Evolutionary conservation across 1,139 yeast species (phyloP).

Genomic region (Candida buenavistaensis): DNA sequence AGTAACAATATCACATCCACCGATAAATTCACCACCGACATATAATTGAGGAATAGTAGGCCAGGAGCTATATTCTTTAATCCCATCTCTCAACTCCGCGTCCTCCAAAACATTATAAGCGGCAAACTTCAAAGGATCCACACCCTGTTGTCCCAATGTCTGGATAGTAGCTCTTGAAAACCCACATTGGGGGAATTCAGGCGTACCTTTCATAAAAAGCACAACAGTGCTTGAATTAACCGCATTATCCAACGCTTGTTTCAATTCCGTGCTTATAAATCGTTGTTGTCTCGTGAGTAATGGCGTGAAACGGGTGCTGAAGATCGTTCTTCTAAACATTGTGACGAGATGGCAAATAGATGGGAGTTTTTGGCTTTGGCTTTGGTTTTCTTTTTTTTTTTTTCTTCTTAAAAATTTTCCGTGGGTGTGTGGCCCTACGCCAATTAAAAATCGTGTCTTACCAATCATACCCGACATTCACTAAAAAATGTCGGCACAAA

Average conservation of each 20-base stretch:
- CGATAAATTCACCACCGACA: conserved; percentile 80
- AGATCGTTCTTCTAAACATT: conserved; percentile 28
- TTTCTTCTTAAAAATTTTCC: no score
- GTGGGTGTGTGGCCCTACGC: no score
- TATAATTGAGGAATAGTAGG: conserved; percentile 84
- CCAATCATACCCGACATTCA: no score
- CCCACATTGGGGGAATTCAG: conserved; percentile 98
- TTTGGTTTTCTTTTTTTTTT: no score
- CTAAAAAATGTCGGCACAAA: no score
- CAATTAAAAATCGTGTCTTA: no score
- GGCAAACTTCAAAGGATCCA: conserved; percentile 93
- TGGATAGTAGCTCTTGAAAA: conserved; percentile 94
- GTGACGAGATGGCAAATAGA: background rate
- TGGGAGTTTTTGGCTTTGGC: background rate
- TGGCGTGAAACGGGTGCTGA: conserved; percentile 11
- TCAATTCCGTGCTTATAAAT: conserved; percentile 74
- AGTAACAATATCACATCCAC: conserved; percentile 95
- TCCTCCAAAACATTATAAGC: conserved; percentile 97
- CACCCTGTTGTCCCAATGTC: conserved; percentile 93
- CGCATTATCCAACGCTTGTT: conserved; percentile 80
- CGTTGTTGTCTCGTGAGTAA: conserved; percentile 28
- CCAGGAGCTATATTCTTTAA: conserved; percentile 95
- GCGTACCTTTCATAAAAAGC: conserved; percentile 94
- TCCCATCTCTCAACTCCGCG: conserved; percentile 86
- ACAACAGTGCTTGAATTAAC: conserved; percentile 90